Percentiles rank a stretch among this genome's conserved stretches.
phyloP scores from a whole-genome alignment of 768 basidiomycete genomes.

The Suillus subluteus region DNA sequence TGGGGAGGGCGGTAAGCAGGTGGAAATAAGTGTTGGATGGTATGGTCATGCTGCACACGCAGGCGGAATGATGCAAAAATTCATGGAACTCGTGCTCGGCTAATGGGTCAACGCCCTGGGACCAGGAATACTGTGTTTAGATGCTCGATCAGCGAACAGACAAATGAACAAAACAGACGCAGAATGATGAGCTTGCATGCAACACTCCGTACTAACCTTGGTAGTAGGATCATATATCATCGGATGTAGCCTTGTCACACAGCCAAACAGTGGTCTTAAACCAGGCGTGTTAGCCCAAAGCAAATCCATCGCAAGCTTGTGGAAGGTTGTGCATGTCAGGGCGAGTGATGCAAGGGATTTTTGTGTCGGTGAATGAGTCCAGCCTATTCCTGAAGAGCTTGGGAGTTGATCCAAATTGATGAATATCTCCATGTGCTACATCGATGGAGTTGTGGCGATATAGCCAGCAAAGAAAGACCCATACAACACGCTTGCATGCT shows the following conservation, averaged over 20 bases:
- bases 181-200: not conserved
- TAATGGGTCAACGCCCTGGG: not conserved
- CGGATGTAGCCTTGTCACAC: constrained; percentile 1
- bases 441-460: too few relatives aligned
- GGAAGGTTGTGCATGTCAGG: constrained; percentile 12
- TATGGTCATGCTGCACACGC: not conserved
- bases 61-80: not conserved
- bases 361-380: not conserved
- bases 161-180: not conserved
- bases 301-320: constrained; percentile 8
- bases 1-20: not conserved
- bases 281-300: constrained; percentile 5
- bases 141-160: not conserved
- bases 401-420: not conserved
- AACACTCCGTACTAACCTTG: not conserved
- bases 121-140: not conserved
- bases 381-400: not conserved
- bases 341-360: constrained; percentile 6
- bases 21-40: not conserved
- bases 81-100: not conserved
- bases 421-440: not conserved
- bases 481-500: too few relatives aligned
- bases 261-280: not conserved
- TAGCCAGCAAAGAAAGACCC: too few relatives aligned
- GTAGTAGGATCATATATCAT: not conserved